phyloP scores from a whole-genome alignment of 73 alveolate genomes.

The Paramecium tetraurelia region DNA sequence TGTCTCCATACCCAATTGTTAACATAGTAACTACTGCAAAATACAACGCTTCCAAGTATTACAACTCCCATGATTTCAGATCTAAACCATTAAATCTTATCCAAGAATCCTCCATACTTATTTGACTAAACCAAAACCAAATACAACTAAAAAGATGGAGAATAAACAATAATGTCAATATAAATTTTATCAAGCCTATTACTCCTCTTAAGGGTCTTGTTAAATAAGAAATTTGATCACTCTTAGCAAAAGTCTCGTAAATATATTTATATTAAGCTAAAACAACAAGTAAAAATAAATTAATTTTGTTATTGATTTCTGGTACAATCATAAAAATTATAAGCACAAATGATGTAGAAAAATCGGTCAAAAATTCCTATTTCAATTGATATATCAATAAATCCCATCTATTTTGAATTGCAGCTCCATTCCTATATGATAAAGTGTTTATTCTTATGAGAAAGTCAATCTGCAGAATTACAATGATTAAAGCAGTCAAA shows the following conservation, averaged over 20 bases:
- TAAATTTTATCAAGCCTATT: background rate
- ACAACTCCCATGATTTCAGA: background rate
- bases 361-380: background rate
- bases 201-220: constrained; percentile 4
- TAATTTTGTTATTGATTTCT: background rate
- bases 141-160: constrained; percentile 24
- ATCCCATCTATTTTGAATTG: background rate
- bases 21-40: constrained; percentile 41
- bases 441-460: background rate
- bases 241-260: background rate
- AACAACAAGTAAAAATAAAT: background rate
- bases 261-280: background rate
- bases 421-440: background rate
- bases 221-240: background rate
- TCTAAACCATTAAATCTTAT: background rate
- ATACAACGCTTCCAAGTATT: constrained; percentile 34
- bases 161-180: background rate
- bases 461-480: background rate
- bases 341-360: background rate
- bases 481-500: background rate
- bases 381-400: background rate
- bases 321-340: background rate
- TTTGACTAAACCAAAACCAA: constrained; percentile 8
- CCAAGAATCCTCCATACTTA: background rate
- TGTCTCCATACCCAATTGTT: constrained; percentile 46